A percentile compares a stretch with the other conserved stretches of the same genome.
phyloP scores from a whole-genome alignment of 129 eudicot species.

The Ambrosia artemisiifolia region DNA sequence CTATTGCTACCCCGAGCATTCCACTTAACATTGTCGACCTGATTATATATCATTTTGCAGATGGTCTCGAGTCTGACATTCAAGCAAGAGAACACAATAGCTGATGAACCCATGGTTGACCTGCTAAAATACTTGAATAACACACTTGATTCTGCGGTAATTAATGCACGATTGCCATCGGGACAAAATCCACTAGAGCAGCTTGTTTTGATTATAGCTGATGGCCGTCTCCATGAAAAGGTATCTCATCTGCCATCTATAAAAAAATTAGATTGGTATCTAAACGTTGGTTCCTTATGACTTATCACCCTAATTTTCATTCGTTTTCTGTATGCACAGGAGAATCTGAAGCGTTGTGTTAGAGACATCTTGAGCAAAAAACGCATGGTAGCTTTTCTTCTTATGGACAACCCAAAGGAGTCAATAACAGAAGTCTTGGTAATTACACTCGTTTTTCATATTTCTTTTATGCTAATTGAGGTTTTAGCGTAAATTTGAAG shows the following conservation, averaged over 20 bases:
- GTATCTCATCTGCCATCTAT: conserved; percentile 9
- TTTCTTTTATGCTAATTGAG: neutral
- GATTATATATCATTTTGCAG: conserved; percentile 26
- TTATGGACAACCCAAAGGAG: conserved; percentile 76
- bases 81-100: conserved; percentile 85
- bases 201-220: conserved; percentile 92
- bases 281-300: conserved; percentile 1
- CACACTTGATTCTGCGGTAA: conserved; percentile 71
- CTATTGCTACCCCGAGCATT: neutral
- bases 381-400: conserved; percentile 84
- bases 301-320: neutral
- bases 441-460: neutral
- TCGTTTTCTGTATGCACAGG: conserved; percentile 35
- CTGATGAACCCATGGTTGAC: conserved; percentile 94
- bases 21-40: neutral
- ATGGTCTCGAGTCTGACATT: conserved; percentile 94
- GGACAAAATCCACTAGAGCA: conserved; percentile 90
- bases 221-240: conserved; percentile 88
- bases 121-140: conserved; percentile 66
- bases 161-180: conserved; percentile 74
- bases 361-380: conserved; percentile 70
- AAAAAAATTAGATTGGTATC: neutral
- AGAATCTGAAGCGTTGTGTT: conserved; percentile 69
- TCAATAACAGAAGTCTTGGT: conserved; percentile 72
- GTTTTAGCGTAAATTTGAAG: neutral